Percentiles rank a stretch among this genome's conserved stretches.
These are phyloP conservation scores for Penicillium ucsense DNA, from an alignment of 495 filamentous ascomycete genomes.

Conservation along the genomic window DNA sequence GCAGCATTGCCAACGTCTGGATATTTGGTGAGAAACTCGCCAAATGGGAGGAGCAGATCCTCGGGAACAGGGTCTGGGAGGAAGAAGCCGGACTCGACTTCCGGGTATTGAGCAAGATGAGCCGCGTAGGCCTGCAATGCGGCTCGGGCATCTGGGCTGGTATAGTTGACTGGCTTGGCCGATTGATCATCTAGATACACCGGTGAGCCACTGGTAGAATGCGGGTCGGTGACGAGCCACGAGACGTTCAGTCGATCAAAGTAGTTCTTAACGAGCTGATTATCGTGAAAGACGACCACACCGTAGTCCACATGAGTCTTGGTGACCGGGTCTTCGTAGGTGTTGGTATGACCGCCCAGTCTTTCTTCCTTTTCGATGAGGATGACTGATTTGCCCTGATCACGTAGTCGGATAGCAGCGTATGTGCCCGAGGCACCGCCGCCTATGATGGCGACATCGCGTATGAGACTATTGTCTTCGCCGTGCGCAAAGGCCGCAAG, in stretches of 20 bases:
- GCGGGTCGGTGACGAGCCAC: slow-evolving; percentile 13
- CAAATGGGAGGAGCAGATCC: slow-evolving; percentile 41
- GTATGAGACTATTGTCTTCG: not conserved
- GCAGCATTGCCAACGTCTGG: slow-evolving; percentile 18
- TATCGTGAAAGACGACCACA: slow-evolving; percentile 31
- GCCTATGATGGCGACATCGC: slow-evolving; percentile 41
- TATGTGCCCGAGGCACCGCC: slow-evolving; percentile 41
- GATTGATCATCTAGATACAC: slow-evolving; percentile 27
- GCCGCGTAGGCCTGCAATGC: slow-evolving; percentile 29
- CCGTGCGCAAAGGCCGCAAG: not conserved
- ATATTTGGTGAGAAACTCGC: slow-evolving; percentile 39
- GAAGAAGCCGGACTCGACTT: slow-evolving; percentile 26
- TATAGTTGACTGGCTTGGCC: slow-evolving; percentile 28
- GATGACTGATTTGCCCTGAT: slow-evolving; percentile 28
- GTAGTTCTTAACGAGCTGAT: slow-evolving; percentile 25
- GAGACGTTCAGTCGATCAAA: slow-evolving; percentile 26
- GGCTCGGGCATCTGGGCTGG: slow-evolving; percentile 14
- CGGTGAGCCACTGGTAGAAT: slow-evolving; percentile 14
- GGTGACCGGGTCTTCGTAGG: slow-evolving; percentile 32
- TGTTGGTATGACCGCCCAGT: slow-evolving; percentile 42
- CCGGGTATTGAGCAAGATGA: slow-evolving; percentile 22
- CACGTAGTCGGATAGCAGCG: slow-evolving; percentile 30
- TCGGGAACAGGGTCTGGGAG: slow-evolving; percentile 42
- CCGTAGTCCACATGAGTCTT: slow-evolving; percentile 35
- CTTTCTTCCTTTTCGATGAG: slow-evolving; percentile 33